Evolutionary conservation across 129 eudicot species (phyloP), one percentile per base, ranked within the genome.

Genomic region (Lactuca sativa): DNA sequence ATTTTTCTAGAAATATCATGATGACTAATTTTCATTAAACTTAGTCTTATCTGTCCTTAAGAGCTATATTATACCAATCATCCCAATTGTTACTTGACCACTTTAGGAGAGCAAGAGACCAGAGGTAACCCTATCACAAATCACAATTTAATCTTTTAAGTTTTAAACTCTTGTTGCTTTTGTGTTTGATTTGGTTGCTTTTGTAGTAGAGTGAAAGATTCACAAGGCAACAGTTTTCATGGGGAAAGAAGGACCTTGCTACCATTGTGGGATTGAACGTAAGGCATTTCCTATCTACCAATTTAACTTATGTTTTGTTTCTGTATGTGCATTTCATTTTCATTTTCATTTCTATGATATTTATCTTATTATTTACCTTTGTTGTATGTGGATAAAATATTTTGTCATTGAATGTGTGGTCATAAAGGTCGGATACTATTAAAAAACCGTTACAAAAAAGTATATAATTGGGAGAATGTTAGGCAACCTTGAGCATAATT

Each of bases 181-280:
- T 37, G 49, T 17, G 53, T 59, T 59, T 47, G 18, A 21, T 9
- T 21, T 53, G 61, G 32, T n/a, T 41, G 54, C 21, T 62, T 48
- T 25, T 67, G 57, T 56, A 54, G 33, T 43, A 38, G 56, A 16
- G 47, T 38, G 30, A 34, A 58, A 31, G 12, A 34, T 64, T 57
- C 72, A 64, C 34, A 69, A 69, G 66, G 68, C 56, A 61, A 37
- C 66, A 10, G 40, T 48, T 32, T 31, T 53, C 78, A 78, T 78
- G 82, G 77, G 34, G 56, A 78, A 69, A 66, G 73, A 64, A 58
- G 82, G 82, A 60, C 85, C 85, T 25, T 81, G 85, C 47, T 44
- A 14, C 68, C 80, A 81, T 53, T 81, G 85, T 47, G 78, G 81
- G 53, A 66, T 66, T 53, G 59, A 64, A 53, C 34, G 85, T 81